phyloP scores from a whole-genome alignment of 495 filamentous ascomycete genomes.

The Aspergillus panamensis region DNA sequence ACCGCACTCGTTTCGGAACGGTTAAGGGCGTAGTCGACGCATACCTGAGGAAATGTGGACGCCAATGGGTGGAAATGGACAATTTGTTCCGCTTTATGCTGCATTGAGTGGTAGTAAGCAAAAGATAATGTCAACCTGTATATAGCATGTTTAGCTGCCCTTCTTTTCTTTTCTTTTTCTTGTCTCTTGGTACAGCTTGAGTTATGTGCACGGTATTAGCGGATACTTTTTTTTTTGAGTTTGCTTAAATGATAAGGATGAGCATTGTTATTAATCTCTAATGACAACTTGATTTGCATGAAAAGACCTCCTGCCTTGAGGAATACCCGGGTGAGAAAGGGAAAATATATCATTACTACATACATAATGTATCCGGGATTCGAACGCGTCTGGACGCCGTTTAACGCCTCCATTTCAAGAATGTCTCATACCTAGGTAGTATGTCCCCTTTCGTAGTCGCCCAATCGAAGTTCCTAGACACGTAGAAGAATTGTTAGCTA shows the following conservation, averaged over 20 bases:
- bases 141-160: background rate
- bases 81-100: slow-evolving; percentile 73
- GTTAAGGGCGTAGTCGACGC: slow-evolving; percentile 73
- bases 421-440: background rate
- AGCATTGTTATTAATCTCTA: background rate
- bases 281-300: background rate
- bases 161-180: background rate
- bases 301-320: background rate
- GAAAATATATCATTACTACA: no score
- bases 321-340: no score
- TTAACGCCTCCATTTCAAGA: no score
- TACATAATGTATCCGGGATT: no score
- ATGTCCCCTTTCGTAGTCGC: slow-evolving; percentile 1
- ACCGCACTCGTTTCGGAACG: slow-evolving; percentile 70
- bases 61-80: slow-evolving; percentile 97
- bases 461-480: slow-evolving; percentile 8
- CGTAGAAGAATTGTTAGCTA: no score
- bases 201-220: background rate
- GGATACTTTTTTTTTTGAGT: background rate
- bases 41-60: slow-evolving; percentile 89
- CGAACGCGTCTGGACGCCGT: no score
- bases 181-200: background rate
- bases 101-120: slow-evolving; percentile 21
- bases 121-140: slow-evolving; percentile 13
- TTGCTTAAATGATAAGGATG: background rate